Conservation (phyloP, 176 grass and related monocot species). For the Phragmites australis region DNA sequence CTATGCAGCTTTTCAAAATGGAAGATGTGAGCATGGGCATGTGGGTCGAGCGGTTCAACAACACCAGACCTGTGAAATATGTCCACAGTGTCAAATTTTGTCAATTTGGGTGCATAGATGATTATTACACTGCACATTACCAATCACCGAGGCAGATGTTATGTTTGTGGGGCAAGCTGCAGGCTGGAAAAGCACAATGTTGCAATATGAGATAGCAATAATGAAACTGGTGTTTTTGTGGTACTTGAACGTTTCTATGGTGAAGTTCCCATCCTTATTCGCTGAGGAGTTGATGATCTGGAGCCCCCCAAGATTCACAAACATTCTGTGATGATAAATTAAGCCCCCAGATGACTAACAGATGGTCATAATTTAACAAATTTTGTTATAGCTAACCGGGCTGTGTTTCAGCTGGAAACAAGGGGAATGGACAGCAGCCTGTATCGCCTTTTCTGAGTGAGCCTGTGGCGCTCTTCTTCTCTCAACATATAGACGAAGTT, state of each 20-base stretch:
- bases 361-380: background rate
- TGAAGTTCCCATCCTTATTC: constrained; percentile 3
- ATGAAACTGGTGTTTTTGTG: background rate
- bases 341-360: constrained; percentile 38
- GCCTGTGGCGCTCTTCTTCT: constrained; percentile 2
- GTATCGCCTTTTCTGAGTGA: constrained; percentile 2
- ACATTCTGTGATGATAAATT: constrained; percentile 26
- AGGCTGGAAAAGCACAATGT: constrained; percentile 65
- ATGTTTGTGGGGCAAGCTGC: constrained; percentile 94
- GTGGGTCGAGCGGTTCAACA: constrained; percentile 92
- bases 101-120: constrained; percentile 91
- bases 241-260: background rate
- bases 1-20: constrained; percentile 92
- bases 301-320: background rate
- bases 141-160: constrained; percentile 95
- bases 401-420: constrained; percentile 29
- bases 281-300: background rate
- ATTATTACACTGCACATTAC: constrained; percentile 90
- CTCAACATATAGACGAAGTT: constrained; percentile 21
- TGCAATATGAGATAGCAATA: constrained; percentile 90
- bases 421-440: constrained; percentile 16
- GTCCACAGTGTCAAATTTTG: constrained; percentile 78
- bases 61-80: constrained; percentile 55
- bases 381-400: constrained; percentile 26
- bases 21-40: constrained; percentile 99